Conservation (phyloP, 1,284 basidiomycete species). For the Anthracocystis panici-leucophaei region DNA sequence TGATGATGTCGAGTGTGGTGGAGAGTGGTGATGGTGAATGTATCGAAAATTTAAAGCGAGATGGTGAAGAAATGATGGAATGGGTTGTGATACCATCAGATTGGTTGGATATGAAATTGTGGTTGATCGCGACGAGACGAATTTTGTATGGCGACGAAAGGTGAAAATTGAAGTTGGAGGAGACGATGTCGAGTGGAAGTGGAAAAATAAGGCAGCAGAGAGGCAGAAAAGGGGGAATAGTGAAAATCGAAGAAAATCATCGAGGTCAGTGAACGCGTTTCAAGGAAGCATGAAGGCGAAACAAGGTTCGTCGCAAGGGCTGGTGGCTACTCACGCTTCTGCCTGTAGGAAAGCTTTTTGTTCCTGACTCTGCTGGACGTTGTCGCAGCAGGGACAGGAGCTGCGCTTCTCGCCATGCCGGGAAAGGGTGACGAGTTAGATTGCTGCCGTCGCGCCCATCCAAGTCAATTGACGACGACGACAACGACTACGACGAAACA, state of each 20-base stretch:
- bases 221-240: constrained; percentile 8
- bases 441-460: constrained; percentile 47
- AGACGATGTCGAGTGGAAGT: neutral
- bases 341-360: constrained; percentile 62
- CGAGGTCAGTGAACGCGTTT: constrained; percentile 21
- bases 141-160: constrained; percentile 19
- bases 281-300: neutral
- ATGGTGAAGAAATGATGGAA: neutral
- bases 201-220: constrained; percentile 16
- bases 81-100: constrained; percentile 21
- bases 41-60: neutral
- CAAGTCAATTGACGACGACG: constrained; percentile 34
- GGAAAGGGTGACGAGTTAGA: constrained; percentile 41
- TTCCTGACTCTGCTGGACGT: constrained; percentile 64
- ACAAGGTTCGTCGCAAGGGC: neutral
- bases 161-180: constrained; percentile 1
- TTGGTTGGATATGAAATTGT: constrained; percentile 10
- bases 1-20: neutral
- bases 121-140: constrained; percentile 29
- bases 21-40: neutral
- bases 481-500: constrained; percentile 22
- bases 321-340: constrained; percentile 54
- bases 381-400: constrained; percentile 53
- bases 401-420: constrained; percentile 56
- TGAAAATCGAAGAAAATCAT: constrained; percentile 6